Evolutionary conservation across 148 eudicot genomes (phyloP), one percentile per base, ranked within the genome.

Genomic region (Chenopodium formosanum): DNA sequence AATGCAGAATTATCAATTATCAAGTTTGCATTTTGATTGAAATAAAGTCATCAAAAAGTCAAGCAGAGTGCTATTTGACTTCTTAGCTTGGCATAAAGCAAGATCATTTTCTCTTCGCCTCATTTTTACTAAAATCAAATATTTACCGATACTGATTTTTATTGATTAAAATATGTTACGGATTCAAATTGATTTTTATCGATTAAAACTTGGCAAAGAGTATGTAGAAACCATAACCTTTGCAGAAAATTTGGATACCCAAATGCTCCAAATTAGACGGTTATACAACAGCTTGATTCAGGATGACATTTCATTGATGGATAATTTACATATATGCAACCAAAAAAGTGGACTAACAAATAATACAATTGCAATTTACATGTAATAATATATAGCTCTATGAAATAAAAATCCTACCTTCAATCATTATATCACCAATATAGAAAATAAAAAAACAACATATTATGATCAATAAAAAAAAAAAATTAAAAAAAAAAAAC

Each of bases 291-390:
- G 70, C 73, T 11, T 31, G 29, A 46, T 46, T 46, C 75, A 40
- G 22, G 56, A 72, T 72, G 40, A 72, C 14, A 47, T 73, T 73
- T 73, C 58, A 73, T 73, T 73, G 60, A 58, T 47, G 60, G 20
- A 4, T 46, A 40, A 40, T 17, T 56, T 56, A 17, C 62, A 56
- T 4, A 56, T 17, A 56, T 56, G 62, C 62, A 56, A 14, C 20
- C 20, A 68, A 68, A 34, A 40, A 37, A 0, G 22, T 6, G 52
- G 46, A 68, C 19, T 20, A 37, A 40, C 53, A 48, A 22, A 12
- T 5, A 27, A 10, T 20, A 17, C 16, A 7, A 58, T 16, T 56
- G 62, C 3, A n/a, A 76, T 50, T 2, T 19, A n/a, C 47, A 19
- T 47, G 2, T 25, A 74, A 14, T 11, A 2, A 25, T 22, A 62